phyloP scores from a whole-genome alignment of 2,329 filamentous ascomycete species.

The Coniochaeta sp. region DNA sequence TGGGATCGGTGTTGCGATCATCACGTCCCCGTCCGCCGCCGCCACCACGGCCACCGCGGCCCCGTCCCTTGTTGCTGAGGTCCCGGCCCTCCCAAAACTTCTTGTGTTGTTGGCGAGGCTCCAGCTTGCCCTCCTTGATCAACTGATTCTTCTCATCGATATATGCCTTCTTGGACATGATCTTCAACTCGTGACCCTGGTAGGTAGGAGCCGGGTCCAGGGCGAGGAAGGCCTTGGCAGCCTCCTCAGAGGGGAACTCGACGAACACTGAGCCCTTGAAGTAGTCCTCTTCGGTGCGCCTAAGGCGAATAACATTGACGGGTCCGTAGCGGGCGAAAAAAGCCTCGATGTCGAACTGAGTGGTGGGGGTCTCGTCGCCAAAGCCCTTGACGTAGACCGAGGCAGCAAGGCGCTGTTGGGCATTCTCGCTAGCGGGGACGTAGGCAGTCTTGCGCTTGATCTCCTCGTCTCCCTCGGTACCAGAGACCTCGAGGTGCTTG shows the following conservation, averaged over 20 bases:
- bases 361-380: constrained; percentile 71
- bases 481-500: constrained; percentile 63
- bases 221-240: constrained; percentile 71
- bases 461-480: constrained; percentile 64
- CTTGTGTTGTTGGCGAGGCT: constrained; percentile 42
- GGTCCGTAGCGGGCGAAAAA: constrained; percentile 81
- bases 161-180: constrained; percentile 87
- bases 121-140: constrained; percentile 63
- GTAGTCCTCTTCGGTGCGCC: constrained; percentile 60
- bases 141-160: constrained; percentile 68
- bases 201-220: constrained; percentile 77
- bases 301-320: constrained; percentile 77
- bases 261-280: constrained; percentile 99
- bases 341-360: constrained; percentile 88
- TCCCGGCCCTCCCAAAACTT: constrained; percentile 43
- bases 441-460: constrained; percentile 72
- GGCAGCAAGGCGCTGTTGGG: constrained; percentile 56
- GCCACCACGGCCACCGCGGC: constrained; percentile 19
- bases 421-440: constrained; percentile 49
- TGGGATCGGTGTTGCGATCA: constrained; percentile 34
- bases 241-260: constrained; percentile 77
- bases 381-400: constrained; percentile 95
- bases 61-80: constrained; percentile 15
- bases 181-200: constrained; percentile 70
- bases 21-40: constrained; percentile 27